Evolutionary conservation across 169 alveolate species (phyloP).

Genomic region (Babesia sp.): DNA sequence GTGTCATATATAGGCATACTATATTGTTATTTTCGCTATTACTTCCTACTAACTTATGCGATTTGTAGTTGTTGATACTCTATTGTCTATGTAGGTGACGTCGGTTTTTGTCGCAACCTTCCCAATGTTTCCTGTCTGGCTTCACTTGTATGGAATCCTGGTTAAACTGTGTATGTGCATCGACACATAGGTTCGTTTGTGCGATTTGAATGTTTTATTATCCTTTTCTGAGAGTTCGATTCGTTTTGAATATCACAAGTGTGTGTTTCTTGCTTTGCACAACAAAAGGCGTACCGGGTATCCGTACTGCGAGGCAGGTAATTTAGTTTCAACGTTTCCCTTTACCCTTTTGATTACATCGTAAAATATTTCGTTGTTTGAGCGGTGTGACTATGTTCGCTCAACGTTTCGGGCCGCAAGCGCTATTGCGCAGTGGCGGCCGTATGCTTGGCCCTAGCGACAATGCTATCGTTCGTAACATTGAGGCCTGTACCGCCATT

Average conservation of each 20-base stretch:
- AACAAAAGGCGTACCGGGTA: constrained; percentile 24
- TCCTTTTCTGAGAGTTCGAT: background rate
- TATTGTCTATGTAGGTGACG: background rate
- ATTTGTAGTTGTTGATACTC: too few species aligned
- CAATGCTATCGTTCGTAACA: constrained; percentile 90
- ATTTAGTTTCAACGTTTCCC: background rate
- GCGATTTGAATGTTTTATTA: background rate
- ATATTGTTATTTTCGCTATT: too few species aligned
- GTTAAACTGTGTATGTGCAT: background rate
- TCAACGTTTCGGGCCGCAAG: constrained; percentile 69
- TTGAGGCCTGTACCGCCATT: constrained; percentile 92
- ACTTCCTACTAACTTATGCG: too few species aligned
- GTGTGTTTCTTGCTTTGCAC: constrained; percentile 16
- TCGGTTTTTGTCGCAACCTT: background rate
- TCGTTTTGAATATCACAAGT: background rate
- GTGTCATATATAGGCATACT: too few species aligned
- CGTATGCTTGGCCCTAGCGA: constrained; percentile 89
- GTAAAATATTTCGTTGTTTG: constrained; percentile 2
- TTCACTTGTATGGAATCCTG: background rate
- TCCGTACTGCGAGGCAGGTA: background rate
- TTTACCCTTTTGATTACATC: background rate
- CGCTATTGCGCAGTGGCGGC: constrained; percentile 85
- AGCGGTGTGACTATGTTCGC: constrained; percentile 56
- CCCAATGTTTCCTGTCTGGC: background rate
- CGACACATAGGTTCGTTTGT: background rate